phyloP scores from a whole-genome alignment of 345 rosid genomes.

The Murraya koenigii region DNA sequence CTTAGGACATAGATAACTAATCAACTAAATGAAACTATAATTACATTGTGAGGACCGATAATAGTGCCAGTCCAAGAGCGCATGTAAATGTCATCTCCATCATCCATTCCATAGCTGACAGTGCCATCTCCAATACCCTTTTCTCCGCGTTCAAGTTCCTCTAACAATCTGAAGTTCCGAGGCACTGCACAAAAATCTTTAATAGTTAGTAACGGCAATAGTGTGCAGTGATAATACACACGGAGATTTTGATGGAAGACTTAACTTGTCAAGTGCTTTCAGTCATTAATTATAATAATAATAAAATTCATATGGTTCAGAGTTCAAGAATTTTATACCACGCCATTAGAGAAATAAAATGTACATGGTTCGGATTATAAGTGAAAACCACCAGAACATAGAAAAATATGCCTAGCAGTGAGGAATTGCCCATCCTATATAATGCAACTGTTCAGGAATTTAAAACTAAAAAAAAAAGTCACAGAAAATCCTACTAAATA shows the following conservation, averaged over 20 bases:
- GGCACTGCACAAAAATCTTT: constrained; percentile 48
- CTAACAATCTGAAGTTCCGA: constrained; percentile 77
- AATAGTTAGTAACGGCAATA: constrained; percentile 6
- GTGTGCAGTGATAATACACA: not conserved
- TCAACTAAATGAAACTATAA: constrained; percentile 14
- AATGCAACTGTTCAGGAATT: not conserved
- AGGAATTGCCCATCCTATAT: not conserved
- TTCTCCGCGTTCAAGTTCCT: constrained; percentile 93
- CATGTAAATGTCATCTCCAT: constrained; percentile 87
- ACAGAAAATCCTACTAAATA: no score
- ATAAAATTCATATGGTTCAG: no score
- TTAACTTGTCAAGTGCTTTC: not conserved
- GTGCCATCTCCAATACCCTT: constrained; percentile 90
- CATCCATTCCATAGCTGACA: constrained; percentile 95
- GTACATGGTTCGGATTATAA: not conserved
- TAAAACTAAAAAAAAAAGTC: not conserved
- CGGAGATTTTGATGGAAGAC: not conserved
- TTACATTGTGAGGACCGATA: constrained; percentile 91
- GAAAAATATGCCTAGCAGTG: not conserved
- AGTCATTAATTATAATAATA: not conserved
- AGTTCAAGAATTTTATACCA: no score
- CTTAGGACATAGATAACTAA: not conserved
- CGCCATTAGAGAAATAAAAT: not conserved
- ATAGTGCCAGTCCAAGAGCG: constrained; percentile 94
- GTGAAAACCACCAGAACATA: not conserved